Conservation (phyloP, 495 filamentous ascomycete genomes). For the Halenospora varia region DNA sequence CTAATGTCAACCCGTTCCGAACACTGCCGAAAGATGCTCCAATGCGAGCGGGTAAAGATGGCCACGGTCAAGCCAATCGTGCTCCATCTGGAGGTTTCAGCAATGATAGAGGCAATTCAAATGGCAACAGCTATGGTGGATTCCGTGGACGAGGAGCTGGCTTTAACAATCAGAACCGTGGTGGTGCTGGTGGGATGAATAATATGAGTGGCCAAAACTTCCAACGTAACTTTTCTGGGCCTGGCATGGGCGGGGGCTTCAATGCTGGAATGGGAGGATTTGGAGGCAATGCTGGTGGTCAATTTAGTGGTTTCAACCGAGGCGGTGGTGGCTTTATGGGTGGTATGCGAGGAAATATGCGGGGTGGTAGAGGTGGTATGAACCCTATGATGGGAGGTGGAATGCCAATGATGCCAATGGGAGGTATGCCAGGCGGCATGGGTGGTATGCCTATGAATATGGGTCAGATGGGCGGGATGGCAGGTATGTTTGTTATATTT, state of each 20-base stretch:
- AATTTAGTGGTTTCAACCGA: constrained; percentile 44
- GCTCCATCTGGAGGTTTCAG: constrained; percentile 26
- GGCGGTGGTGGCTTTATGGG: constrained; percentile 67
- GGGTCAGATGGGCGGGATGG: constrained; percentile 56
- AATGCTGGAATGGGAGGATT: constrained; percentile 63
- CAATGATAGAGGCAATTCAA: constrained; percentile 35
- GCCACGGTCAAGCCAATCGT: constrained; percentile 44
- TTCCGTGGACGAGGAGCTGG: constrained; percentile 30
- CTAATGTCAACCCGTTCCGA: constrained; percentile 79
- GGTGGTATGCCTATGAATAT: constrained; percentile 46
- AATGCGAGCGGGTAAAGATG: constrained; percentile 64
- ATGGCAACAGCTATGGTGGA: constrained; percentile 37
- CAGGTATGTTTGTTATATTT: constrained; percentile 26
- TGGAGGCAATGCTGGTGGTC: constrained; percentile 44
- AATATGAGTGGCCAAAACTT: constrained; percentile 21
- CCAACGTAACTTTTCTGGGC: constrained; percentile 29
- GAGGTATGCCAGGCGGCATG: constrained; percentile 43
- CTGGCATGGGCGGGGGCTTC: constrained; percentile 41
- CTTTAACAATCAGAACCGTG: too few species aligned
- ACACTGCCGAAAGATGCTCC: constrained; percentile 91
- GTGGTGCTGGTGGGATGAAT: constrained; percentile 30
- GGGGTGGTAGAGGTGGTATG: constrained; percentile 67
- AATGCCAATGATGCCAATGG: constrained; percentile 49
- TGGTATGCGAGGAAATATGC: constrained; percentile 71
- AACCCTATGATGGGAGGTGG: constrained; percentile 58